Conservation (phyloP, 176 grass and related monocot species). For the Triticum urartu region DNA sequence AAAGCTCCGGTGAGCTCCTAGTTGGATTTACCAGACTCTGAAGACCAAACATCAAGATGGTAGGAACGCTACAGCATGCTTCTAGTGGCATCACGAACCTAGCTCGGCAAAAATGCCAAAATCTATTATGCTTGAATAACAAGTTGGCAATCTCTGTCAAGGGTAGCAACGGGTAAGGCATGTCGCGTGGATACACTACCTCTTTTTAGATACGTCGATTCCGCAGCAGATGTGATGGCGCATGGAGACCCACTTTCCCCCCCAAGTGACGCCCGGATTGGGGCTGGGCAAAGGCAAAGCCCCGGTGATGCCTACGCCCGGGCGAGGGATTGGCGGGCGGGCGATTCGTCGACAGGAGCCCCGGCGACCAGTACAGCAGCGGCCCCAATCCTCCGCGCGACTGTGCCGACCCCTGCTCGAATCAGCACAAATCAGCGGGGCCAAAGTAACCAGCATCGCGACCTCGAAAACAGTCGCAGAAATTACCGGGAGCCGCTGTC, state of each 20-base stretch:
- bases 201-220: conserved; percentile 37
- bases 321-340: neutral
- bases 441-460: neutral
- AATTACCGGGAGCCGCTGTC: neutral
- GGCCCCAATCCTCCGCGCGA: conserved; percentile 12
- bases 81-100: too few relatives aligned
- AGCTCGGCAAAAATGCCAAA: neutral
- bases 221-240: conserved; percentile 28
- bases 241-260: conserved; percentile 17
- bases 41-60: conserved; percentile 17
- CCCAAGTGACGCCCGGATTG: conserved; percentile 19
- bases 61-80: neutral
- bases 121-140: neutral
- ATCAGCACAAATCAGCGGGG: conserved; percentile 21
- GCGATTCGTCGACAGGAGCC: neutral
- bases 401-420: neutral
- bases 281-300: conserved; percentile 26
- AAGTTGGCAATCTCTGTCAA: conserved; percentile 12
- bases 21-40: neutral
- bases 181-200: conserved; percentile 21
- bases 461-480: neutral
- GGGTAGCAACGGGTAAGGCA: neutral
- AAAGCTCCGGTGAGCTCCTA: neutral
- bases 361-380: neutral
- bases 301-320: conserved; percentile 14